These are phyloP conservation scores for Phaffia australis DNA, from an alignment of 768 basidiomycete genomes.

Conservation along the genomic window DNA sequence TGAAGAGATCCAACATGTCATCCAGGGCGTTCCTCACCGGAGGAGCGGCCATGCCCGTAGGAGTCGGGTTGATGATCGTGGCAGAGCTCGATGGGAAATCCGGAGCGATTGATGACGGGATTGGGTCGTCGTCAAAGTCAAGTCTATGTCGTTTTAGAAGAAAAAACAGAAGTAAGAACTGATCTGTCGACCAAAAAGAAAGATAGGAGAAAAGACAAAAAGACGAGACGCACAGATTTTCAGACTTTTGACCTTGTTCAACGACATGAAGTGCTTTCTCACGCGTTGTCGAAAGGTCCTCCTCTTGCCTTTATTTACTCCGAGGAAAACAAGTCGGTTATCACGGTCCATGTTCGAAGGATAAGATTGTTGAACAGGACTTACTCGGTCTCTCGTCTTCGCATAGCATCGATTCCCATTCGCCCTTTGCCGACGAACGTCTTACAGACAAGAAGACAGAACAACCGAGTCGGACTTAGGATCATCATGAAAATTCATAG, in stretches of 20 bases:
- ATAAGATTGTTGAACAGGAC: not conserved
- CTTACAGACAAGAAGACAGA: slow-evolving; percentile 41
- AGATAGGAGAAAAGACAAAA: not conserved
- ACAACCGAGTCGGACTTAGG: not conserved
- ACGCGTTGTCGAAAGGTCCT: slow-evolving; percentile 9
- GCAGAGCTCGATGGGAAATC: not conserved
- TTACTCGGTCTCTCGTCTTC: slow-evolving; percentile 19
- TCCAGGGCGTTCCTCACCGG: slow-evolving; percentile 21
- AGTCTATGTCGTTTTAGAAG: slow-evolving; percentile 8
- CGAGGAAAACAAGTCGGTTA: not conserved
- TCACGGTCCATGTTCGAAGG: not conserved
- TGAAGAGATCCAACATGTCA: slow-evolving; percentile 24
- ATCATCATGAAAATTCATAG: not conserved
- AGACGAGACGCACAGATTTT: slow-evolving; percentile 23
- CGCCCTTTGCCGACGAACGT: slow-evolving; percentile 91
- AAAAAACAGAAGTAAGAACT: not conserved
- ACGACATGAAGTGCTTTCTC: slow-evolving; percentile 26
- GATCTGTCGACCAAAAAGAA: not conserved
- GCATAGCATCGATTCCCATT: slow-evolving; percentile 41
- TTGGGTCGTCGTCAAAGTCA: slow-evolving; percentile 26
- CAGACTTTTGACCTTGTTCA: slow-evolving; percentile 25
- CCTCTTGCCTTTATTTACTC: not conserved
- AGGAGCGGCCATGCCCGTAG: slow-evolving; percentile 3
- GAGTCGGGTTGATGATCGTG: slow-evolving; percentile 1
- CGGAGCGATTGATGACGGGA: slow-evolving; percentile 12